Conservation (phyloP, 805 yeast species). For the Zygosaccharomyces bailii region DNA sequence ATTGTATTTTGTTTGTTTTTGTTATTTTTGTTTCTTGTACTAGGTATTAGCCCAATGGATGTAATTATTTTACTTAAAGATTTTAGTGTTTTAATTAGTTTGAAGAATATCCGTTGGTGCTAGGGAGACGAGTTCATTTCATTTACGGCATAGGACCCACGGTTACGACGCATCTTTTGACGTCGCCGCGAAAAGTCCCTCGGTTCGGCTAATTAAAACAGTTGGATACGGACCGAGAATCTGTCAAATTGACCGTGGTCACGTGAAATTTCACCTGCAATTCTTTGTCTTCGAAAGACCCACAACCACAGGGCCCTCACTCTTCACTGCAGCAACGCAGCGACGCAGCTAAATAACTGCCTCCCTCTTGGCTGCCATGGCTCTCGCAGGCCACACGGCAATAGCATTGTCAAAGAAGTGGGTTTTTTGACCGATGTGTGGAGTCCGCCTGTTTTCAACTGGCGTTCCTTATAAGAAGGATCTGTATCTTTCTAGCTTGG, state of each 20-base stretch:
- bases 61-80: too few species aligned
- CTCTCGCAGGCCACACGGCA: neutral
- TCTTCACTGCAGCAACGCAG: neutral
- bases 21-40: neutral
- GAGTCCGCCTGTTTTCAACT: neutral
- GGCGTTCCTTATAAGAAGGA: neutral
- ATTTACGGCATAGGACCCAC: too few species aligned
- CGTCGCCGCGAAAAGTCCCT: neutral
- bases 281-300: neutral
- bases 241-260: neutral
- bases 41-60: neutral
- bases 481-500: too few species aligned
- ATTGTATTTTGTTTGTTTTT: neutral
- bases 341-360: neutral
- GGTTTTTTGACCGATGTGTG: neutral
- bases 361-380: neutral
- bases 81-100: too few species aligned
- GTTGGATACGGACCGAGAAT: neutral
- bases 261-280: slow-evolving; percentile 9
- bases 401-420: neutral
- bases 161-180: neutral
- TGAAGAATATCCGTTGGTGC: too few species aligned
- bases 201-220: neutral
- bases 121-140: too few species aligned
- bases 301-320: neutral